A percentile compares a stretch with the other conserved stretches of the same genome.
Evolutionary conservation across 176 grass and related monocot genomes (phyloP).

Genomic region (Oryza glumipatula): DNA sequence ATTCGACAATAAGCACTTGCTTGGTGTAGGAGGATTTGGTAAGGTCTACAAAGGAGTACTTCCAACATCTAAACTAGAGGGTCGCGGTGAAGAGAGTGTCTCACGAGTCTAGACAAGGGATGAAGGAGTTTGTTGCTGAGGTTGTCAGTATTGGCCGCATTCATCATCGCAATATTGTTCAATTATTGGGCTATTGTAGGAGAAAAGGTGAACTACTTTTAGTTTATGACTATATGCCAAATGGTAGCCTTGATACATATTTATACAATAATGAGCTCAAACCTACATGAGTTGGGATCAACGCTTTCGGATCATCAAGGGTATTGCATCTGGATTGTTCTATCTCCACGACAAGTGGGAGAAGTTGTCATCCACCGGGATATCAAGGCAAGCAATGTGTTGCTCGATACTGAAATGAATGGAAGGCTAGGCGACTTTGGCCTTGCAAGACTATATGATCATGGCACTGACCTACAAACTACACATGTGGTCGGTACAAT

Average conservation of each 20-base stretch:
- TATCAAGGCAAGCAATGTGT: slow-evolving; percentile 2
- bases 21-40: slow-evolving; percentile 24
- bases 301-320: slow-evolving; percentile 12
- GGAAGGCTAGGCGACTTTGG: slow-evolving; percentile 26
- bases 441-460: slow-evolving; percentile 36
- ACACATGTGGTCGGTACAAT: slow-evolving; percentile 5
- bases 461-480: slow-evolving; percentile 18
- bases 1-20: slow-evolving; percentile 8
- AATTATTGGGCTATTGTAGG: slow-evolving; percentile 24
- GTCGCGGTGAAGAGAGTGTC: not conserved
- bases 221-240: slow-evolving; percentile 35
- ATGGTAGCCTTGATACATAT: slow-evolving; percentile 32
- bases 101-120: slow-evolving; percentile 5
- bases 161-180: slow-evolving; percentile 17
- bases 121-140: slow-evolving; percentile 29
- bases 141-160: slow-evolving; percentile 1
- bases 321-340: slow-evolving; percentile 16
- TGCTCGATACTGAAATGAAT: slow-evolving; percentile 23
- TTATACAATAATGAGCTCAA: not conserved
- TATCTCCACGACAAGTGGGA: slow-evolving; percentile 27
- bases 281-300: slow-evolving; percentile 9
- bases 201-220: slow-evolving; percentile 28
- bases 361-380: not conserved
- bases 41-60: not conserved
- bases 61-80: not conserved